phyloP scores from a whole-genome alignment of 257 asterid species.

The Fraxinus excelsior region DNA sequence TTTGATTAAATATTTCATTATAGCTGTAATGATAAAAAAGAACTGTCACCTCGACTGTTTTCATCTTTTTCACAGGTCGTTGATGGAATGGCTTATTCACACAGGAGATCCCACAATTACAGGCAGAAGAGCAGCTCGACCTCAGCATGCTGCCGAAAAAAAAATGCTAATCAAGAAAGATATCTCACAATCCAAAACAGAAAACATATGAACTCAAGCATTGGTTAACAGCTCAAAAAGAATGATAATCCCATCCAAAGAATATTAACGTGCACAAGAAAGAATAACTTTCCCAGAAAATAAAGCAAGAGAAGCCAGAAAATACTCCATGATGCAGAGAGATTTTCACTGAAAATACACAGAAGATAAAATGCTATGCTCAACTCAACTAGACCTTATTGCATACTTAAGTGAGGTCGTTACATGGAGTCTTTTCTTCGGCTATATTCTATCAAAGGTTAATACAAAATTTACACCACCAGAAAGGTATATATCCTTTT shows the following conservation, averaged over 20 bases:
- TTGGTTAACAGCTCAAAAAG: neutral
- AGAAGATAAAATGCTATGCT: neutral
- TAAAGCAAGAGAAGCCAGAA: neutral
- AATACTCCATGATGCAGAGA: neutral
- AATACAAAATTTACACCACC: neutral
- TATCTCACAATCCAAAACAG: conserved; percentile 4
- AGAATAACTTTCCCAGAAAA: neutral
- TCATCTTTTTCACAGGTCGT: conserved; percentile 85
- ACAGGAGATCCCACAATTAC: conserved; percentile 88
- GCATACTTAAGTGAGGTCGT: neutral
- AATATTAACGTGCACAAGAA: conserved; percentile 13
- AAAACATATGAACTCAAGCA: conserved; percentile 23
- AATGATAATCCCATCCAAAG: conserved; percentile 3
- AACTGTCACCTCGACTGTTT: conserved; percentile 68
- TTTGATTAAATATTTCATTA: neutral
- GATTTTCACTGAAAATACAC: neutral
- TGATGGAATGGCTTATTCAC: conserved; percentile 90
- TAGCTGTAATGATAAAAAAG: conserved; percentile 12
- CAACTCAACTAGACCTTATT: neutral
- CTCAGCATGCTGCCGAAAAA: conserved; percentile 59
- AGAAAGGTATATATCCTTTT: neutral
- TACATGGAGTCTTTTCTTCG: neutral
- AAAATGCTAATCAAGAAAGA: conserved; percentile 30
- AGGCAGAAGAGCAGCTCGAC: conserved; percentile 87
- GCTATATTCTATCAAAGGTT: neutral